A percentile compares a stretch with the other conserved stretches of the same genome.
Evolutionary conservation across 169 alveolate genomes (phyloP).

Genomic region (Eimeria falciformis): DNA sequence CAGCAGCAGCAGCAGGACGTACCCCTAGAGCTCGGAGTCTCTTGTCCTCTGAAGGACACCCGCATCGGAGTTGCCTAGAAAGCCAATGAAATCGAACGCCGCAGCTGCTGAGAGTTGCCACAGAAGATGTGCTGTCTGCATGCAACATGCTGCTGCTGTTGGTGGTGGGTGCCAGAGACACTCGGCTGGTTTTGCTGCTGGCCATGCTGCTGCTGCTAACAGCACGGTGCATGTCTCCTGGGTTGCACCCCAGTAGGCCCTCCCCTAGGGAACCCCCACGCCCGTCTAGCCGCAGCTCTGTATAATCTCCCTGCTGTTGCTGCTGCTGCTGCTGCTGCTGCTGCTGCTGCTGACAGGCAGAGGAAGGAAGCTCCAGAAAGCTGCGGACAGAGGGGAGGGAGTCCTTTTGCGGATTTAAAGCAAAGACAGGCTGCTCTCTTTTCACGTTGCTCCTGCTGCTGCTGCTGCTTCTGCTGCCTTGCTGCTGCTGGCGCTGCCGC

Average conservation of each 20-base stretch:
- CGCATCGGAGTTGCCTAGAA: conserved; percentile 4
- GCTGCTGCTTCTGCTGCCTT: background rate
- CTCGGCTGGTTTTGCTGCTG: conserved; percentile 6
- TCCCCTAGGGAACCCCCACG: background rate
- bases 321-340: conserved; percentile 31
- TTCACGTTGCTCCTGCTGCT: background rate
- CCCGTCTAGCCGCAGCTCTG: background rate
- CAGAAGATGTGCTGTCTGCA: conserved; percentile 1
- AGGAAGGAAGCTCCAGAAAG: background rate
- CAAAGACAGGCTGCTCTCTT: background rate
- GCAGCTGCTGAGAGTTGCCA: background rate
- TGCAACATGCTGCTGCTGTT: background rate
- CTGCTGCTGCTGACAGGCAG: background rate
- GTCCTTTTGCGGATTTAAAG: background rate
- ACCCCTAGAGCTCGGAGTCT: conserved; percentile 1
- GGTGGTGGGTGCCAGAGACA: background rate
- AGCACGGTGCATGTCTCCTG: too few relatives aligned
- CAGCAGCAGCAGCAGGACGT: conserved; percentile 23
- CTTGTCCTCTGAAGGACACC: background rate
- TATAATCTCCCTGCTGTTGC: background rate
- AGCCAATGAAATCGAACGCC: background rate
- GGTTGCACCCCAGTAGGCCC: background rate
- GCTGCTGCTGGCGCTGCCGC: conserved; percentile 10
- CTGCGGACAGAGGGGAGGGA: background rate
- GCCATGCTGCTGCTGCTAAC: conserved; percentile 4